Evolutionary conservation across 208 protist species (phyloP).

Genomic region (Acanthamoeba sp.): DNA sequence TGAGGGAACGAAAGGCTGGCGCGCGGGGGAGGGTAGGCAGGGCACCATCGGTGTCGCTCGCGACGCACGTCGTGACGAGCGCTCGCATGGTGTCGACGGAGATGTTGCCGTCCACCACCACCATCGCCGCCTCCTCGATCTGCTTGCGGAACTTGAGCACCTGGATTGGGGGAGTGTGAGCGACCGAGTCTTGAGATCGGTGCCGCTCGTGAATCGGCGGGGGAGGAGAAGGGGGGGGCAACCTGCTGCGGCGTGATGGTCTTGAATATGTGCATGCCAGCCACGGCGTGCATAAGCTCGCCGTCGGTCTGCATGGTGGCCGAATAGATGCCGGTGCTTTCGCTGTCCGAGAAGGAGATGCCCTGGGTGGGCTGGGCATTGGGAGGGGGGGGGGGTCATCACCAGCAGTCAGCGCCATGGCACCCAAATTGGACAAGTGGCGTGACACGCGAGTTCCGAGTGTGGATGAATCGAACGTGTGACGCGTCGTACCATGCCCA

Average conservation of each 20-base stretch:
- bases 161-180: not conserved
- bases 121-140: slow-evolving; percentile 20
- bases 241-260: slow-evolving; percentile 51
- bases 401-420: not conserved
- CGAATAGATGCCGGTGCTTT: slow-evolving; percentile 47
- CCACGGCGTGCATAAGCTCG: slow-evolving; percentile 48
- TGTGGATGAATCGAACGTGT: no score
- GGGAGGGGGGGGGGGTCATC: not conserved
- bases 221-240: not conserved
- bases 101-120: slow-evolving; percentile 49
- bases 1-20: not conserved
- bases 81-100: slow-evolving; percentile 31
- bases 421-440: not conserved
- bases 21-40: not conserved
- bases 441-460: not conserved
- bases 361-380: not conserved
- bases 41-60: not conserved
- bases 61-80: not conserved
- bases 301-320: slow-evolving; percentile 51
- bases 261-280: slow-evolving; percentile 67
- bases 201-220: not conserved
- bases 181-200: not conserved
- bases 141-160: slow-evolving; percentile 52
- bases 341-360: slow-evolving; percentile 29
- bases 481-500: not conserved